These are phyloP conservation scores for Leccinum subtestaceum DNA, from an alignment of 768 basidiomycete genomes.

Conservation along the genomic window DNA sequence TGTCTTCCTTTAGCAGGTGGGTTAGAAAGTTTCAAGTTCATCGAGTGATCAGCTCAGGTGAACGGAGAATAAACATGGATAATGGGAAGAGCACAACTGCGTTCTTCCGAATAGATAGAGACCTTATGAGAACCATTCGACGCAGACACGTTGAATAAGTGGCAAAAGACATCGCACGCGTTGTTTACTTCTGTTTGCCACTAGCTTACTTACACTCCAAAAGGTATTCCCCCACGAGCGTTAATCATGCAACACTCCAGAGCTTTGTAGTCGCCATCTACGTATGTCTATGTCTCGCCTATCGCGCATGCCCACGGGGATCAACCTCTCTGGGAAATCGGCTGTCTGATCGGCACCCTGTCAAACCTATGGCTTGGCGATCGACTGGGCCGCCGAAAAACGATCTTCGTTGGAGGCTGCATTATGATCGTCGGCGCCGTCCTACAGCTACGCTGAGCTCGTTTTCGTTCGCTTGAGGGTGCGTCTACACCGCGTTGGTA, in stretches of 20 bases:
- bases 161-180: no score
- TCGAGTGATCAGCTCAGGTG: not conserved
- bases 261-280: no score
- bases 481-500: not conserved
- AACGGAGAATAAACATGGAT: conserved; percentile 5
- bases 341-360: conserved; percentile 61
- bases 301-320: no score
- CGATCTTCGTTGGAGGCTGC: conserved; percentile 55
- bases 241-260: no score
- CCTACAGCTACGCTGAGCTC: conserved; percentile 58
- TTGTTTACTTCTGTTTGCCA: no score
- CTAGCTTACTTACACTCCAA: no score
- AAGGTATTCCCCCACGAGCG: conserved; percentile 55
- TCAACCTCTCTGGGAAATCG: conserved; percentile 48
- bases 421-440: conserved; percentile 65
- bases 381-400: conserved; percentile 53
- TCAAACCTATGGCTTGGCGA: conserved; percentile 63
- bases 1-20: conserved; percentile 4
- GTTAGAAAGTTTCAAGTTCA: conserved; percentile 16
- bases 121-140: no score
- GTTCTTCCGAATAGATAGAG: not conserved
- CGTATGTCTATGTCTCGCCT: no score
- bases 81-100: not conserved
- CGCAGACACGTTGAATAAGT: no score
- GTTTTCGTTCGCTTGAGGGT: conserved; percentile 53